Evolutionary conservation across 2,329 filamentous ascomycete genomes (phyloP).

Genomic region (Eutypa lata): DNA sequence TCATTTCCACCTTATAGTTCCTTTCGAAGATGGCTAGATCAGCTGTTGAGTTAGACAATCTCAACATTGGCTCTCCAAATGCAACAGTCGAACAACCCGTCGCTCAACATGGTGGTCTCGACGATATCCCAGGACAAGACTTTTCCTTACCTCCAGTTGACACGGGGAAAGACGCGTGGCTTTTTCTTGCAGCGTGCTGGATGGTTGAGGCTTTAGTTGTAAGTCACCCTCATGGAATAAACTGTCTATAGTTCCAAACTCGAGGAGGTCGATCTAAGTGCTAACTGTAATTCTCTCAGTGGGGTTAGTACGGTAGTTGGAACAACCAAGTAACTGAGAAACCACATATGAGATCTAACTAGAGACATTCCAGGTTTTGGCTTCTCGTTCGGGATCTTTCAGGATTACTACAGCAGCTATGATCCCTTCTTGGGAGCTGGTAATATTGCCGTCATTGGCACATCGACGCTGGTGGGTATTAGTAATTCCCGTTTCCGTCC

Average conservation of each 20-base stretch:
- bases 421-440: slow-evolving; percentile 31
- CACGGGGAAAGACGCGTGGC: neutral
- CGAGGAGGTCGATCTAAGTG: neutral
- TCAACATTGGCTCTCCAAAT: neutral
- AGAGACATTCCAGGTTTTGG: slow-evolving; percentile 24
- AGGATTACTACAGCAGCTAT: slow-evolving; percentile 39
- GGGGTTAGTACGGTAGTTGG: too few relatives aligned
- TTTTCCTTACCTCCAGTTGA: neutral
- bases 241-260: neutral
- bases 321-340: too few relatives aligned
- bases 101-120: neutral
- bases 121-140: neutral
- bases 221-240: slow-evolving; percentile 34
- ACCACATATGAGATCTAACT: too few relatives aligned
- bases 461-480: slow-evolving; percentile 31
- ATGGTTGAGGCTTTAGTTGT: slow-evolving; percentile 49
- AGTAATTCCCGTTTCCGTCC: neutral
- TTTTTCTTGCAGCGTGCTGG: neutral
- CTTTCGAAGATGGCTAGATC: neutral
- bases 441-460: slow-evolving; percentile 43
- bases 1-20: too few relatives aligned
- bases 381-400: slow-evolving; percentile 39
- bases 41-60: neutral
- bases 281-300: slow-evolving; percentile 4
- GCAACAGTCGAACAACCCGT: neutral